These are phyloP conservation scores for Tricholomella constricta DNA, from an alignment of 768 basidiomycete species.

Conservation along the genomic window DNA sequence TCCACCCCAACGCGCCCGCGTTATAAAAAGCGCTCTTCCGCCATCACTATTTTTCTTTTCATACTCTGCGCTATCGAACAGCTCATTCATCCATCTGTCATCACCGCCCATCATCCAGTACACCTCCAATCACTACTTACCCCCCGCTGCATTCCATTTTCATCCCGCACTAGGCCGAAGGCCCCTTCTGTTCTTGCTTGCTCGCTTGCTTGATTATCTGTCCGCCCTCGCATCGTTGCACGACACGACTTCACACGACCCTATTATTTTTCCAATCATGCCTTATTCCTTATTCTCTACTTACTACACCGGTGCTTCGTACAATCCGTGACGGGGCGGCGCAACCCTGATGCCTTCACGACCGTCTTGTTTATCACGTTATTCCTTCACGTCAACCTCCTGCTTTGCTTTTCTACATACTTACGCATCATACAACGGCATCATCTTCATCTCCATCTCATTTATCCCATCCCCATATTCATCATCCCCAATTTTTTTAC, in stretches of 20 bases:
- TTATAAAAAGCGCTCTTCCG: conserved; percentile 1
- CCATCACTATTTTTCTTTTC: not conserved
- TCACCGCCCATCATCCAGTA: no score
- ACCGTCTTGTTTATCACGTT: conserved; percentile 15
- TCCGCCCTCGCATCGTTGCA: conserved; percentile 42
- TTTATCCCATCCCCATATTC: conserved; percentile 3
- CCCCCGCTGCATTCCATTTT: conserved; percentile 14
- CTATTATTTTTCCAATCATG: conserved; percentile 24
- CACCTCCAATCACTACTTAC: conserved; percentile 15
- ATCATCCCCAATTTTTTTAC: no score
- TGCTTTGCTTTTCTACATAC: no score
- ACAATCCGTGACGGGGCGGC: not conserved
- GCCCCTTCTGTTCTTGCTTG: conserved; percentile 26
- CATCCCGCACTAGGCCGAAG: conserved; percentile 7
- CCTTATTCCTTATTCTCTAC: no score
- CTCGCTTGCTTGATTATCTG: no score
- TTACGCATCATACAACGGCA: no score
- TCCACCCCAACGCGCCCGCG: conserved; percentile 4
- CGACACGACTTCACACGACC: conserved; percentile 35
- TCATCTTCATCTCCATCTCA: not conserved
- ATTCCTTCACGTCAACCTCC: conserved; percentile 15
- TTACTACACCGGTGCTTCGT: not conserved
- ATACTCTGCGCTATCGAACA: not conserved
- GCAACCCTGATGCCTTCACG: conserved; percentile 21
- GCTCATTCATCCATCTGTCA: conserved; percentile 5